Percentiles rank a stretch among this genome's conserved stretches.
Conservation (phyloP, 2,329 filamentous ascomycete genomes). For the Boeremia exigua region DNA sequence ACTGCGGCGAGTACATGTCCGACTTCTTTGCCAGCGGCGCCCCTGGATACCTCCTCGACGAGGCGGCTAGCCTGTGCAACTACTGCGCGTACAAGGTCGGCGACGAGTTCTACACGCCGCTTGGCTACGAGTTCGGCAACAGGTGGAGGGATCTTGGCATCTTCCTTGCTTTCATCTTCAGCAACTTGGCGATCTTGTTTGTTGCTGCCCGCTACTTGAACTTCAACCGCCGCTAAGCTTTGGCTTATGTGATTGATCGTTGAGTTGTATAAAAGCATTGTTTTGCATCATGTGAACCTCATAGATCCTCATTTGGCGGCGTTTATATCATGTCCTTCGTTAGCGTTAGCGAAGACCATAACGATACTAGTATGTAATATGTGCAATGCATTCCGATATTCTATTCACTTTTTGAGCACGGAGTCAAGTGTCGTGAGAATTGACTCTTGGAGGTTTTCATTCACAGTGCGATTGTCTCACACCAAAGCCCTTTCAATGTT, state of each 20-base stretch:
- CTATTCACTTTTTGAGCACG: not conserved
- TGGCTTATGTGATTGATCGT: not conserved
- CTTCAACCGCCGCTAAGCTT: conserved; percentile 49
- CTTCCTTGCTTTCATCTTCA: conserved; percentile 74
- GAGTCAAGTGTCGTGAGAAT: not conserved
- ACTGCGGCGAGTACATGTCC: conserved; percentile 77
- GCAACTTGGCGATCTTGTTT: conserved; percentile 73
- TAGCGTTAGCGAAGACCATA: not conserved
- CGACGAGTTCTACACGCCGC: conserved; percentile 76
- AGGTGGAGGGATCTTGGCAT: conserved; percentile 87
- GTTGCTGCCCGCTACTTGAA: conserved; percentile 60
- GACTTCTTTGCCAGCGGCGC: conserved; percentile 73
- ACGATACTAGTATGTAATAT: conserved; percentile 5
- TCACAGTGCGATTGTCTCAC: not conserved
- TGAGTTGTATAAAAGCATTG: conserved; percentile 6
- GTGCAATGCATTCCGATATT: not conserved
- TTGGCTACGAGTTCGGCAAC: conserved; percentile 70
- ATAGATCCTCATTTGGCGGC: conserved; percentile 23
- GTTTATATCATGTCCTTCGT: conserved; percentile 2
- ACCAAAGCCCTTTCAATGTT: not conserved
- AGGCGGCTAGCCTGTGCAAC: conserved; percentile 70
- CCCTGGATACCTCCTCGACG: conserved; percentile 72
- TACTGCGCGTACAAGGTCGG: conserved; percentile 85
- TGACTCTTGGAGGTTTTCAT: not conserved
- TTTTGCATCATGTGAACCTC: conserved; percentile 8